Evolutionary conservation across 2,329 filamentous ascomycete species (phyloP), one percentile per base, ranked within the genome.

Genomic region (Fusarium nygamai): DNA sequence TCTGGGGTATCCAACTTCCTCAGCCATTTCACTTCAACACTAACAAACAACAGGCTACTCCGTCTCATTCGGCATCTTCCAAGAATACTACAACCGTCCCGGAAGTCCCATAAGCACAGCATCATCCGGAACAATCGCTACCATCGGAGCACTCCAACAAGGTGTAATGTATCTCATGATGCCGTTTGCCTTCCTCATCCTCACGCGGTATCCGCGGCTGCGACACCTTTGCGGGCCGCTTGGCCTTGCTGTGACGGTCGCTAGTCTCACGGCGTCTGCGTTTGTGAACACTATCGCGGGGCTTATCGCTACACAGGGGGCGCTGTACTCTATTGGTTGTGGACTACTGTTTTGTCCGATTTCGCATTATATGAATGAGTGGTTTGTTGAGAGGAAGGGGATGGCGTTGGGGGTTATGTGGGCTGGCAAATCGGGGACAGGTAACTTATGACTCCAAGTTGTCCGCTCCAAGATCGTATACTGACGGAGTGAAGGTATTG

Each of bases 21-120:
- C 34, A 0, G n/a, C 19, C 6, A 24, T 3, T 1, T 5, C 17
- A 8, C 17, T 22, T 17, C 14, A 7, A 17, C 6, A 11, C 36
- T 57, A 7, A 19, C 22, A 19, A 12, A 43, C 5, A 12, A 10
- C 22, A 81, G 79, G 79, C 29, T 81, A 79, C 29, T 80, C 79
- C 0, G 79, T 81, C 6, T 77, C 90, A 0, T 93, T 90, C 76
- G 92, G 92, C 53, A 87, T 93, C 51, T 93, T 93, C 76, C 91
- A 92, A 77, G 86, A 90, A 61, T 91, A 92, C 80, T 93, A 93
- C 80, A 87, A 84, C 24, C 85, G 84, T 1, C 84, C 90, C 86
- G 8, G 91, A 87, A 24, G 87, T 83, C 69, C 85, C 86, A 11
- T 69, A 19, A 64, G 38, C 17, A 69, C 85, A 83, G 87, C 86